Evolutionary conservation across 345 rosid species (phyloP).

Genomic region (Sapria himalayana): DNA sequence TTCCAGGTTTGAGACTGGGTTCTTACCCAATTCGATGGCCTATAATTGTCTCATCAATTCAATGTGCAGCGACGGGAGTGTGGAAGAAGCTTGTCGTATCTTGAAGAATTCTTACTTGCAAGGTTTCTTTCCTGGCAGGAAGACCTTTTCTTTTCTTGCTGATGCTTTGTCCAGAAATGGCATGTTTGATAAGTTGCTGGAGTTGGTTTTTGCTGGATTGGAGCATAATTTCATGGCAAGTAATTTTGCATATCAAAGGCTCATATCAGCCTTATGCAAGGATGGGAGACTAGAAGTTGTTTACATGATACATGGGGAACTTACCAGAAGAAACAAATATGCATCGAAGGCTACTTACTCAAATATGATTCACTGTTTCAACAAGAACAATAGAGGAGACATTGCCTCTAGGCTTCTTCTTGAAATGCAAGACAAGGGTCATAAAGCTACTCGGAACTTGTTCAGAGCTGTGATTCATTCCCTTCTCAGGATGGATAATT

Average conservation of each 20-base stretch:
- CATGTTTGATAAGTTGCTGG: slow-evolving; percentile 44
- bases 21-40: slow-evolving; percentile 28
- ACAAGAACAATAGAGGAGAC: slow-evolving; percentile 26
- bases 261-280: slow-evolving; percentile 41
- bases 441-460: slow-evolving; percentile 14
- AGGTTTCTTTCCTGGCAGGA: slow-evolving; percentile 37
- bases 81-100: slow-evolving; percentile 35
- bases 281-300: slow-evolving; percentile 40
- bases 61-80: slow-evolving; percentile 25
- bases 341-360: slow-evolving; percentile 13
- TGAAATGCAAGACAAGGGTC: slow-evolving; percentile 61
- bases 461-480: slow-evolving; percentile 32
- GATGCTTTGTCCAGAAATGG: slow-evolving; percentile 42
- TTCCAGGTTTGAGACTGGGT: slow-evolving; percentile 32
- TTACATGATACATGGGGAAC: slow-evolving; percentile 25
- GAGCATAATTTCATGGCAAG: slow-evolving; percentile 23
- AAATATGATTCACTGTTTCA: slow-evolving; percentile 33
- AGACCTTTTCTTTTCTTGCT: slow-evolving; percentile 30
- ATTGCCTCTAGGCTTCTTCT: slow-evolving; percentile 42
- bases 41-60: slow-evolving; percentile 47
- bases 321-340: slow-evolving; percentile 16
- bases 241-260: slow-evolving; percentile 15
- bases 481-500: slow-evolving; percentile 27
- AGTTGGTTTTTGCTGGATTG: slow-evolving; percentile 23
- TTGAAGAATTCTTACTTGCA: slow-evolving; percentile 27